Evolutionary conservation across 495 filamentous ascomycete species (phyloP), one percentile per base, ranked within the genome.

Genomic region (Apiosordaria backusii): DNA sequence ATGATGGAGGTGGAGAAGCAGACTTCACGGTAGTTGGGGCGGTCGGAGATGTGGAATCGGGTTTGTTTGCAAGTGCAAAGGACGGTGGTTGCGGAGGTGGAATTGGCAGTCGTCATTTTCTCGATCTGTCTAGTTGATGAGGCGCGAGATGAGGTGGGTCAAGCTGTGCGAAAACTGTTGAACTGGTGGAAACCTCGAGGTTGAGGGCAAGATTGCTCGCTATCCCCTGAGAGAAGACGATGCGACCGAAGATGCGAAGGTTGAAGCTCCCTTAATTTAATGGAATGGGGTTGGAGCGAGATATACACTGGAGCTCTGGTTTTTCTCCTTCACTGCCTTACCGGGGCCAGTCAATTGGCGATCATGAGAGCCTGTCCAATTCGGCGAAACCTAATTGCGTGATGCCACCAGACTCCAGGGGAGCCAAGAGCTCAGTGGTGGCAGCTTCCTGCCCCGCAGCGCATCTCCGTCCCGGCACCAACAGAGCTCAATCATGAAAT

Each of bases 61-160:
- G 84, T 86, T 69, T 87, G 85, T 64, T 85, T 85, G 61, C 81
- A 84, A 40, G 84, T 81, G 59, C 78, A 81, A 21, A 85, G 66
- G 57, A 87, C 85, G 5, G 81, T 81, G 25, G 82, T 69, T 4
- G 78, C 76, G 10, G 77, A 78, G 70, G 84, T 80, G 53, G 78
- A 76, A 27, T 74, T 74, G 72, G 81, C 81, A 40, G 80, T 82
- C 35, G 79, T 81, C 80, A 83, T 83, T n/a, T 29, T 71, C 57
- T 18, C 35, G 19, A 18, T 9, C 23, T 52, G 24, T n/a, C 10
- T n/a, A 19, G 13, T n/a, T n/a, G 21, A 22, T 23, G 7, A 23
- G 45, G 29, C 7, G 60, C 9, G 27, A 50, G 60, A 27, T 52
- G n/a, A 45, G 29, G 29, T 1, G 29, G 29, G 6, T 35, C 29